Base-by-base conservation (phyloP, 192 early-diverging fungal species). In the Backusella mclennaniae region DNA sequence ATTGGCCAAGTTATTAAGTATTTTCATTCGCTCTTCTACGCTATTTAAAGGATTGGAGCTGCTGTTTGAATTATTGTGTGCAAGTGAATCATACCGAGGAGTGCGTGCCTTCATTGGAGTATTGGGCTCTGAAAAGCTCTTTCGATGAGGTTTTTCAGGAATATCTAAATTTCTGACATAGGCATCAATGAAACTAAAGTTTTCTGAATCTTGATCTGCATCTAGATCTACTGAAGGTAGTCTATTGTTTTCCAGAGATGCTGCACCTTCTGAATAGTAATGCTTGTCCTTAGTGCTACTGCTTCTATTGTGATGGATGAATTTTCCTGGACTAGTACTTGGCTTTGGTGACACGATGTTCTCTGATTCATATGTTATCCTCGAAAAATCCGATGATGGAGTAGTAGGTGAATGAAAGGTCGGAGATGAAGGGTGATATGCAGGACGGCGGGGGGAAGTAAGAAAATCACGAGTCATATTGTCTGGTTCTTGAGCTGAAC, bases 1-100 rank as follows among this genome's bases (percentile, higher is more conserved):
- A 19, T 66, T 74, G 52, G 76, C 70, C 31, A 71, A 71, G 26
- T 69, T 70, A 6, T 23, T 31, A 11, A 39, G n/a, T 56, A 67
- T 63, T 0, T 63, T 63, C 56, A 63, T 63, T 63, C 56, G 56
- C 26, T 63, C 56, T 29, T 26, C 26, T 4, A 11, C 9, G 12
- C 23, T 63, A 29, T 63, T 23, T 8, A 63, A 63, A 11, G 67
- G 35, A 35, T 35, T 67, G 12, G 11, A 5, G 19, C 6, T 29
- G 6, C 15, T 36, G 4, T 33, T 33, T 33, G 67, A 9, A 63
- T 63, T 63, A 29, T 63, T 63, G 1, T 63, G 56, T 26, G 67
- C 35, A n/a, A 68, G 35, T 31, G 67, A 68, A 35, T 68, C 67
- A 6, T 68, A 68, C 1, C 67, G 29, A 35, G 67, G 67, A 19